Evolutionary conservation across 495 filamentous ascomycete species (phyloP), one percentile per base, ranked within the genome.

Genomic region (Xylaria sp.): DNA sequence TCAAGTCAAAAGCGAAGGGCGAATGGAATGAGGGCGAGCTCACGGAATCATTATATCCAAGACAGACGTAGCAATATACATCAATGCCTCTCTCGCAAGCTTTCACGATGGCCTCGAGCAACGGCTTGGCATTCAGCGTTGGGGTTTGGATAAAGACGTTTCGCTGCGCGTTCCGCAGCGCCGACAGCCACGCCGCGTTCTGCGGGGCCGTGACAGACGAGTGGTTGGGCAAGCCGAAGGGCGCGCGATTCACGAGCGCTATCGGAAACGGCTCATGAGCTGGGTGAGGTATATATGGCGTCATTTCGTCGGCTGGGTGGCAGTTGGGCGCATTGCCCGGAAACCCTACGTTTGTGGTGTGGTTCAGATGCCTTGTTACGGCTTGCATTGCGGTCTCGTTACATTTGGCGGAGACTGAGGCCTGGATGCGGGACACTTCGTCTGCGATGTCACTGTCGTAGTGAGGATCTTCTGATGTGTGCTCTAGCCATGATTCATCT

Each of bases 31-130:
- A 46, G 19, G 35, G 50, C 26, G 41, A 46, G 44, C 80, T 58
- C 73, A 85, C 84, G 9, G 89, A 82, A 71, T 95, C 92, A 72
- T 94, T 94, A 77, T 95, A 95, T 1, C 92, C 91, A 1, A 94
- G 85, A 65, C 90, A 93, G 26, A 94, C 80, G 69, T 93, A 93
- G 75, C 85, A 90, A 3, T 86, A 87, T 2, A 94, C 89, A 14
- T 87, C 80, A 3, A 93, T 81, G 17, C 91, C 91, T 19, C 91
- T 84, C 62, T 88, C 84, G n/a, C 88, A 86, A 1, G 92, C 91
- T 24, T 86, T 85, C 1, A 85, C 69, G n/a, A 78, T 76, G 31
- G 76, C 76, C 19, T 70, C 61, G 29, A 94, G 80, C 21, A 69
- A 40, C 0, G 67, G 57, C 43, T 58, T 0, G 93, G 83, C 91